A percentile compares a stretch with the other conserved stretches of the same genome.
Conservation (phyloP, 2,329 filamentous ascomycete species). For the Arthrobotrys sinensis region DNA sequence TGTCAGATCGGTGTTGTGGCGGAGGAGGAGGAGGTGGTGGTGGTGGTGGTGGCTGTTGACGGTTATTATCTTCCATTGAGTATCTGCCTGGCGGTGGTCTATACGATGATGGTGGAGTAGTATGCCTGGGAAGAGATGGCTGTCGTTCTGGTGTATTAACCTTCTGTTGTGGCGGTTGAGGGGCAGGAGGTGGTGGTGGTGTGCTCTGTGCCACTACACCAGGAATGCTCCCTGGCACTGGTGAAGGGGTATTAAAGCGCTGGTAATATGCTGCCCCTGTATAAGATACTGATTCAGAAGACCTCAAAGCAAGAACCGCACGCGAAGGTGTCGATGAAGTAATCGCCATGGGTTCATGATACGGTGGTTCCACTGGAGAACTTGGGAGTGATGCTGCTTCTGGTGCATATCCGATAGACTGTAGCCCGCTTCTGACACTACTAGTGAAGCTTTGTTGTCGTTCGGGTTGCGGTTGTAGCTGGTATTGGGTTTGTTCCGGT, state of each 20-base stretch:
- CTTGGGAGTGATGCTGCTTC: constrained; percentile 46
- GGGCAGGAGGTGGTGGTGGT: constrained; percentile 24
- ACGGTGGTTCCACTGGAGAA: constrained; percentile 32
- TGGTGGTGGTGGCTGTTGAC: constrained; percentile 3
- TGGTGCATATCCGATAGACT: constrained; percentile 58
- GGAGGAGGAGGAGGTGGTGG: constrained; percentile 6
- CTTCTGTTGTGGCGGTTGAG: constrained; percentile 33
- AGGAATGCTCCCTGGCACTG: background rate
- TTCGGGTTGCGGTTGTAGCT: constrained; percentile 55
- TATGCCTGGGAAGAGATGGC: constrained; percentile 44
- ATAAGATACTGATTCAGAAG: constrained; percentile 51
- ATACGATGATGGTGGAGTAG: constrained; percentile 53
- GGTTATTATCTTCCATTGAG: constrained; percentile 41
- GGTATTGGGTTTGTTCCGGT: constrained; percentile 48
- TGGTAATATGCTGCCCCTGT: constrained; percentile 55
- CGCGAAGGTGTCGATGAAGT: constrained; percentile 50
- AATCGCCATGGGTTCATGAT: constrained; percentile 52
- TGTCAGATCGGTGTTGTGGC: constrained; percentile 16
- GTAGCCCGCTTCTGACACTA: constrained; percentile 59
- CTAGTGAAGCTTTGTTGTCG: constrained; percentile 56
- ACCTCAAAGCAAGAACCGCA: constrained; percentile 44
- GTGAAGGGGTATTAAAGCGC: constrained; percentile 52
- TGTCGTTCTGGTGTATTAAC: constrained; percentile 35
- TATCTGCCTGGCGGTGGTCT: constrained; percentile 48
- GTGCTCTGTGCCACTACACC: constrained; percentile 11